Evolutionary conservation across 1,139 yeast species (phyloP), one percentile per base, ranked within the genome.

Genomic region (Saccharomyces hybrid): DNA sequence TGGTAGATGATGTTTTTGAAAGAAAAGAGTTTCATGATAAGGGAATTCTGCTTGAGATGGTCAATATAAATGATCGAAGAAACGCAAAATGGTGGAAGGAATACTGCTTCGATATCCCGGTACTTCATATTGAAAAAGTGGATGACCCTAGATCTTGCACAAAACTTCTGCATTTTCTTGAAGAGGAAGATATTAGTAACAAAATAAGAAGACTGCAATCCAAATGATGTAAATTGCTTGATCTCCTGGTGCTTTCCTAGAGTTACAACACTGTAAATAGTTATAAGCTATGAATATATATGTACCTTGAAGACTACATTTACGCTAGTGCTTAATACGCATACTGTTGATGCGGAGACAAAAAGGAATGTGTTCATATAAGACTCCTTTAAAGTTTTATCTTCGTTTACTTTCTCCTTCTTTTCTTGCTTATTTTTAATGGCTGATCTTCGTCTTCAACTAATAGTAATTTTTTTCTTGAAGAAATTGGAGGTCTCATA

Each of bases 21-120:
- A 62, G 51, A 46, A 63, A 52, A 26, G 58, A 57, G 13, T 54
- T 49, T 53, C 58, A 54, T 46, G 61, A 62, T 11, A 63, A 62
- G 14, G 66, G 68, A 50, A 63, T 82, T 8, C 67, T 74, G 8
- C 68, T 82, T 55, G 68, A 72, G 11, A 75, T 77, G 26, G 74
- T 88, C 6, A 95, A 91, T 67, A 90, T 91, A 47, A 80, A 83
- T 68, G 75, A 78, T 49, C 84, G 86, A 0, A 80, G 79, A 52
- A 85, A 90, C 69, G 73, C 79, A 53, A 74, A 78, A 52, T 88
- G 95, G 90, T 87, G 83, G 76, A 95, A 88, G 58, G 76, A 77
- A 58, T 91, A 90, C 64, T 86, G 96, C 60, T 89, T 83, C 69
- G 97, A 91, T 66, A 91, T 90, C 1, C 97, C 97, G 0, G 97